Evolutionary conservation across 2,329 filamentous ascomycete genomes (phyloP), one percentile per base, ranked within the genome.

Genomic region (Aureobasidium melanogenum): DNA sequence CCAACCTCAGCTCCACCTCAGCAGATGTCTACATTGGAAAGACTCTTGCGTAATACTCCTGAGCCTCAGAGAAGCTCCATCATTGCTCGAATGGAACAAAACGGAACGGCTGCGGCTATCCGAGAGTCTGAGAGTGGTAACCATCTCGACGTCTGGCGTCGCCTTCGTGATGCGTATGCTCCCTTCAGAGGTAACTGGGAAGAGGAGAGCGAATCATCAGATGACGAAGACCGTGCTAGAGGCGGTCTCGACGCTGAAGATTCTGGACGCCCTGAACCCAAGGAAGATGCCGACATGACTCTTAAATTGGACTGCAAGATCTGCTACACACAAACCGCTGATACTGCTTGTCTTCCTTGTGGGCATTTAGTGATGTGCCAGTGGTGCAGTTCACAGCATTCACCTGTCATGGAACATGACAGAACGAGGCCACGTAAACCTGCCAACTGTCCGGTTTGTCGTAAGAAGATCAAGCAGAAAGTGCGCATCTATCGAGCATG

Each of bases 331-430:
- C 81, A 83, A 66, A 52, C 79, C 2, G 78, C 81, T 0, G 78
- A 82, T 63, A 77, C 78, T 7, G 80, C 78, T 2, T 70, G 81
- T 19, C 65, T 83, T 38, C 81, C 81, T 0, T 84, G 81, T 63
- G 81, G 81, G 0, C 80, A 83, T 67, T 73, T 82, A 63, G 74
- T 79, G 36, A 79, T 83, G 73, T 83, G 81, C 66, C 71, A 75
- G 41, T 83, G 80, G 80, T 83, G 81, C 64, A 79, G 79, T 3
- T 78, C 80, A 54, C 74, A 79, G 54, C 75, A 78, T 47, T 73
- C 79, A 36, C 80, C 80, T 2, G 71, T 75, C 1, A 73, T 73
- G 66, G 69, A 73, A 61, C 66, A 71, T 30, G 75, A 78, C 66
- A 64, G 64, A 38, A 75, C 72, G n/a, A 67, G 75, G 34, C 77